Percentiles rank a stretch among this genome's conserved stretches.
phyloP scores from a whole-genome alignment of 208 protist genomes.

The Trypanosoma platydactyli region DNA sequence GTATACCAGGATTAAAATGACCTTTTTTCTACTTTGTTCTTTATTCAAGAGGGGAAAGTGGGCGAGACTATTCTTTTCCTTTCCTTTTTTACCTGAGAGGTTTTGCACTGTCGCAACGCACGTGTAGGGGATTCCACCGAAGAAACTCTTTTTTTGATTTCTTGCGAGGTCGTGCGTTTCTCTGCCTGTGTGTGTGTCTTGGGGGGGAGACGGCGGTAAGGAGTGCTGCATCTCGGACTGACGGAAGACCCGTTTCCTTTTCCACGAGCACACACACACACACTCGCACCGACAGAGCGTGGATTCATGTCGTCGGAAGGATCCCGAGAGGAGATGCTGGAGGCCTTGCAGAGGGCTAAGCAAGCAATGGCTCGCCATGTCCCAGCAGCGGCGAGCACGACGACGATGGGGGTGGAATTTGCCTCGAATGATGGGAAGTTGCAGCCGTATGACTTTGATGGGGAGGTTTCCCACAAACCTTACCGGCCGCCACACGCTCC shows the following conservation, averaged over 20 bases:
- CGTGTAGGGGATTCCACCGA: too few relatives aligned
- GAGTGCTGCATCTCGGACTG: too few relatives aligned
- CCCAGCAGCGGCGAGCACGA: neutral
- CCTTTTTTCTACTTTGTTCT: too few relatives aligned
- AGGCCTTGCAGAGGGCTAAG: constrained; percentile 38
- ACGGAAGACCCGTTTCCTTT: too few relatives aligned
- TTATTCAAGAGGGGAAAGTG: too few relatives aligned
- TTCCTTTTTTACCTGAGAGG: constrained; percentile 12
- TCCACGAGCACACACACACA: neutral
- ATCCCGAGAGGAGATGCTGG: constrained; percentile 44
- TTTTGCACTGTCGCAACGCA: too few relatives aligned
- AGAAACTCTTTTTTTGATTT: too few relatives aligned
- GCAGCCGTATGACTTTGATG: neutral
- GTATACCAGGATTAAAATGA: too few relatives aligned
- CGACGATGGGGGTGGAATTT: neutral
- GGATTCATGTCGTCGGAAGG: constrained; percentile 27
- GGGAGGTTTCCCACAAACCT: neutral
- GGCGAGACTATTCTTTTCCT: constrained; percentile 5
- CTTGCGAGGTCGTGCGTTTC: too few relatives aligned
- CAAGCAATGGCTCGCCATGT: constrained; percentile 34
- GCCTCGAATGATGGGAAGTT: neutral
- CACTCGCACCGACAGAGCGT: neutral
- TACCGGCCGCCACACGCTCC: neutral
- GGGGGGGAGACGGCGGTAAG: too few relatives aligned
- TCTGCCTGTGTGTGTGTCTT: too few relatives aligned